A percentile compares a stretch with the other conserved stretches of the same genome.
phyloP scores from a whole-genome alignment of 2,329 filamentous ascomycete species.

The Stemphylium lycopersici region DNA sequence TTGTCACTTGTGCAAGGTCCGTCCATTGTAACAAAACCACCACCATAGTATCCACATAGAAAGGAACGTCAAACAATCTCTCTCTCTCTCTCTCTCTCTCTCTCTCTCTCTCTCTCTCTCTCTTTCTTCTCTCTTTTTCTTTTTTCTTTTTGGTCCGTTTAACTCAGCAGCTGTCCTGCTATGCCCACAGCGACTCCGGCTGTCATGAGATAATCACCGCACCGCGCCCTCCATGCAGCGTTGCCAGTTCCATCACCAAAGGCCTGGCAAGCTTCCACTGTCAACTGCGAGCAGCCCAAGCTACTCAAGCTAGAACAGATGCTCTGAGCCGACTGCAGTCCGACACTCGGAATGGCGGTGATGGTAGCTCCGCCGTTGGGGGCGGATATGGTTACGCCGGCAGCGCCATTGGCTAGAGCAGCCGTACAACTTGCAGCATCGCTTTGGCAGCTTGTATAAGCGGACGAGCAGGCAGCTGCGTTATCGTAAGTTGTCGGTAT shows the following conservation, averaged over 20 bases:
- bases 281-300: conserved; percentile 57
- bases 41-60: conserved; percentile 32
- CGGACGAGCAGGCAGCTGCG: conserved; percentile 58
- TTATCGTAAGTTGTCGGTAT: conserved; percentile 62
- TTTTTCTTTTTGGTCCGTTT: conserved; percentile 3
- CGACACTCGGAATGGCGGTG: conserved; percentile 48
- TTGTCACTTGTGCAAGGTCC: not conserved
- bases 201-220: conserved; percentile 27
- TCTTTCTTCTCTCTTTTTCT: not conserved
- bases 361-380: conserved; percentile 59
- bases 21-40: not conserved
- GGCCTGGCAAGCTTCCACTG: conserved; percentile 53
- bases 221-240: conserved; percentile 28
- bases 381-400: conserved; percentile 59
- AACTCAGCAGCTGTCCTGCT: conserved; percentile 47
- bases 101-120: not conserved
- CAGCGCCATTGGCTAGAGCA: conserved; percentile 55
- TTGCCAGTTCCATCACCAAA: conserved; percentile 46
- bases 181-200: conserved; percentile 49
- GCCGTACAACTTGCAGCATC: conserved; percentile 50
- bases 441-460: conserved; percentile 60
- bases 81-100: not conserved
- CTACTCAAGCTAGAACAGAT: conserved; percentile 49
- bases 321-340: conserved; percentile 31
- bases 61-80: conserved; percentile 8